phyloP scores from a whole-genome alignment of 2,329 filamentous ascomycete species.

The Penicillium verrucosum region DNA sequence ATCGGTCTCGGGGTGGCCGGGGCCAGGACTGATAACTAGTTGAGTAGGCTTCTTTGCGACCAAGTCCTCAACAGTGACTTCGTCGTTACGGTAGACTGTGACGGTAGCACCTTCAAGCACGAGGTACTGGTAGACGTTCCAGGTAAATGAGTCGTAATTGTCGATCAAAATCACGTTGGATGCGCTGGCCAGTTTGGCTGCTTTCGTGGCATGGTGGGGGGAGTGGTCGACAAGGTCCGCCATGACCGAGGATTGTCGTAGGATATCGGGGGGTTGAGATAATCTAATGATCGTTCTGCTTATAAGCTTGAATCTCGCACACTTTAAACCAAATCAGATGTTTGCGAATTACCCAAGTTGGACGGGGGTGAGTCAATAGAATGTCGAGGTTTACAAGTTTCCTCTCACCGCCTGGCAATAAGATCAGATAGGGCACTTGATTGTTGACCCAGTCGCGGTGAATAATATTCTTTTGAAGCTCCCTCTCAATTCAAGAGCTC shows the following conservation, averaged over 20 bases:
- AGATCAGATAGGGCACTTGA: conserved; percentile 36
- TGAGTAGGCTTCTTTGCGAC: conserved; percentile 84
- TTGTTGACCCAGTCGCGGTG: conserved; percentile 38
- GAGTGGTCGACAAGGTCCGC: conserved; percentile 71
- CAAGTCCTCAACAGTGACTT: conserved; percentile 80
- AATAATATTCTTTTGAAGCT: conserved; percentile 32
- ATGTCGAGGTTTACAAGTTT: conserved; percentile 13
- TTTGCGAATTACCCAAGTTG: not conserved
- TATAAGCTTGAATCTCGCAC: not conserved
- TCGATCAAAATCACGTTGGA: conserved; percentile 93
- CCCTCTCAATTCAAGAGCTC: conserved; percentile 23
- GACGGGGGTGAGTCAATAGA: conserved; percentile 14
- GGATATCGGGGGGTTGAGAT: not conserved
- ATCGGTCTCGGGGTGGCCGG: conserved; percentile 86
- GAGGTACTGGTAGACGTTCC: conserved; percentile 98
- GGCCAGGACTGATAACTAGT: conserved; percentile 89
- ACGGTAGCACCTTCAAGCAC: conserved; percentile 92
- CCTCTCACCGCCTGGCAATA: conserved; percentile 34
- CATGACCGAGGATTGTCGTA: conserved; percentile 23
- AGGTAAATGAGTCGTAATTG: conserved; percentile 99
- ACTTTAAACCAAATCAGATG: not conserved
- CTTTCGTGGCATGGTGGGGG: conserved; percentile 71
- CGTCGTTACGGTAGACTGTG: conserved; percentile 87
- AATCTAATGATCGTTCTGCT: not conserved
- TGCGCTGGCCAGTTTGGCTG: conserved; percentile 70